These are phyloP conservation scores for Trifolium dubium DNA, from an alignment of 306 rosid genomes.

Conservation along the genomic window DNA sequence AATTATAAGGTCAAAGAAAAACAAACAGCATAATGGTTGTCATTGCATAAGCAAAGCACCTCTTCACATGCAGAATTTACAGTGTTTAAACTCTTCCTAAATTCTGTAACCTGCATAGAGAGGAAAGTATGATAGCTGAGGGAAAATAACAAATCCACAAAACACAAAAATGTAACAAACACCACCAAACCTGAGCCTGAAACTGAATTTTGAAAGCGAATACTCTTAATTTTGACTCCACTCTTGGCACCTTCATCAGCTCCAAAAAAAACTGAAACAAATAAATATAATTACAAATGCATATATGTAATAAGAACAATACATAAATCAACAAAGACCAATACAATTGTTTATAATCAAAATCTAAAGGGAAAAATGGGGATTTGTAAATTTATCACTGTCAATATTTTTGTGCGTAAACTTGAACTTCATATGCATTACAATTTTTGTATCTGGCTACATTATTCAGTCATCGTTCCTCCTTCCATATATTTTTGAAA, in stretches of 20 bases:
- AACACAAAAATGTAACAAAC: conserved; percentile 42
- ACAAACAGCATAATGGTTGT: conserved; percentile 29
- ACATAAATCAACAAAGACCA: conserved; percentile 25
- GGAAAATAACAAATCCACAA: conserved; percentile 27
- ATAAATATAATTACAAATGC: conserved; percentile 20
- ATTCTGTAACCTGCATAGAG: conserved; percentile 73
- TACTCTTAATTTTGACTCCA: conserved; percentile 93
- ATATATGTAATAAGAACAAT: background rate
- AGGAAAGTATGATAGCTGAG: conserved; percentile 38
- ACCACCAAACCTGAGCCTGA: conserved; percentile 80
- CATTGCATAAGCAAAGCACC: conserved; percentile 57
- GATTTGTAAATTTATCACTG: conserved; percentile 17
- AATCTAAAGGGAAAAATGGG: conserved; percentile 27
- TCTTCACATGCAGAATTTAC: conserved; percentile 90
- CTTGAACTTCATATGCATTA: conserved; percentile 16
- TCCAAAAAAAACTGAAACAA: conserved; percentile 83
- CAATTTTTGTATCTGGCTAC: background rate
- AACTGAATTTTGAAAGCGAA: conserved; percentile 97
- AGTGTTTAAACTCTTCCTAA: conserved; percentile 74
- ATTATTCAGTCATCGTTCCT: conserved; percentile 25
- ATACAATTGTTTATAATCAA: conserved; percentile 10
- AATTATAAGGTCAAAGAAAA: conserved; percentile 42
- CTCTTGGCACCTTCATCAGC: conserved; percentile 98
- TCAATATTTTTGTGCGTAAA: background rate
- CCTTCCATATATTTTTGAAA: conserved; percentile 28